Percentiles rank a stretch among this genome's conserved stretches.
Conservation (phyloP, 306 rosid species). For the Sicyos baderoa region DNA sequence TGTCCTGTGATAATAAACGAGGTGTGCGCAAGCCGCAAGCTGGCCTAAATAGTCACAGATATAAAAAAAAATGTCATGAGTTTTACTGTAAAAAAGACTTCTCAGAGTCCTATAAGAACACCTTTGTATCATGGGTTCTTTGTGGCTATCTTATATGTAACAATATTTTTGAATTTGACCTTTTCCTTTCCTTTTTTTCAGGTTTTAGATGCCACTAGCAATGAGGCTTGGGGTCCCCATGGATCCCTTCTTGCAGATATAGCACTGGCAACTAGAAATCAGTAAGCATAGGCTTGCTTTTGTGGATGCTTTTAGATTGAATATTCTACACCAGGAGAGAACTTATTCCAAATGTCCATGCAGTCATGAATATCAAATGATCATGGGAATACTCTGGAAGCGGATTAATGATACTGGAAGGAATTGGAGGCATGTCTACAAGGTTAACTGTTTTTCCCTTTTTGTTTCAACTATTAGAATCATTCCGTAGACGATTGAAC, state of each 20-base stretch:
- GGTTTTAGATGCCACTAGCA: slow-evolving; percentile 99
- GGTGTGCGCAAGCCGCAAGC: too few relatives aligned
- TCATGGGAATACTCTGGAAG: slow-evolving; percentile 91
- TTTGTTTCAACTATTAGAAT: background rate
- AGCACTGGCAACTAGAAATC: slow-evolving; percentile 81
- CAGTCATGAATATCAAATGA: slow-evolving; percentile 96
- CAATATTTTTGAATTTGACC: background rate
- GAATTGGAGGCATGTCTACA: slow-evolving; percentile 99
- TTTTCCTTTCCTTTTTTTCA: slow-evolving; percentile 23
- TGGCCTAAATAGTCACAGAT: too few relatives aligned
- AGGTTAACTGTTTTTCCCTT: slow-evolving; percentile 38
- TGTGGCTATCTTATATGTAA: slow-evolving; percentile 1
- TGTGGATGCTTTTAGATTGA: slow-evolving; percentile 24
- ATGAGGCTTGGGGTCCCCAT: slow-evolving; percentile 99
- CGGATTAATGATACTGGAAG: slow-evolving; percentile 93
- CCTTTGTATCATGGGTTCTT: background rate
- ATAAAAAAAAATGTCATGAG: background rate
- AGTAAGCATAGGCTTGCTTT: slow-evolving; percentile 42
- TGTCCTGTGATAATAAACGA: too few relatives aligned
- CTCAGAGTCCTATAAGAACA: background rate
- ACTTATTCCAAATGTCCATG: slow-evolving; percentile 32
- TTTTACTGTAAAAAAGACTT: background rate
- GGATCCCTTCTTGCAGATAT: slow-evolving; percentile 95
- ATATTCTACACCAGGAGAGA: slow-evolving; percentile 16
- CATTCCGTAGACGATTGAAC: background rate